Evolutionary conservation across 768 basidiomycete species (phyloP).

Genomic region (Suillus cothurnatus): DNA sequence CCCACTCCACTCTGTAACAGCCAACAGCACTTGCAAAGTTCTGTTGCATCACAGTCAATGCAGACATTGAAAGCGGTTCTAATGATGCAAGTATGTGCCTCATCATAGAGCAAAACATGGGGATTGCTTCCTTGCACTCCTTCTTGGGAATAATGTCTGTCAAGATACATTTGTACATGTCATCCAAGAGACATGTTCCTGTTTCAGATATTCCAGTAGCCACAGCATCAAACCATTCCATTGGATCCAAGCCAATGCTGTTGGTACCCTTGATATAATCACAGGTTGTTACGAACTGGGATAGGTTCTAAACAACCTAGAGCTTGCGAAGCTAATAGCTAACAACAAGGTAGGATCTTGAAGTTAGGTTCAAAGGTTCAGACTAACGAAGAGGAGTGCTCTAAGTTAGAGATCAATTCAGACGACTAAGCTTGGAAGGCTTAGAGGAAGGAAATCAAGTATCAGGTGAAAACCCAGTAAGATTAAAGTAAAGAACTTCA

Average conservation of each 20-base stretch:
- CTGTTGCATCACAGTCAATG: not conserved
- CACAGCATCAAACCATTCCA: slow-evolving; percentile 1
- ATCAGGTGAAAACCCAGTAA: no score
- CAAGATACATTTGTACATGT: slow-evolving; percentile 5
- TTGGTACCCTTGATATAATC: slow-evolving; percentile 8
- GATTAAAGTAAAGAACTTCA: no score
- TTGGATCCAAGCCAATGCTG: not conserved
- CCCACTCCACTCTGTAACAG: slow-evolving; percentile 10
- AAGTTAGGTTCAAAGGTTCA: no score
- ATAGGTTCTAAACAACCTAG: no score
- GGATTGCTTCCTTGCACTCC: not conserved
- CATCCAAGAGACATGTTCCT: slow-evolving; percentile 6
- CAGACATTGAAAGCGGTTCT: slow-evolving; percentile 6
- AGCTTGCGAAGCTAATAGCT: no score
- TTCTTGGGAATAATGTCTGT: not conserved
- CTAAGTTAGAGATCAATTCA: no score
- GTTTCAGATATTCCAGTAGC: not conserved
- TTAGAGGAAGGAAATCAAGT: no score
- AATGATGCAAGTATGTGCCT: not conserved
- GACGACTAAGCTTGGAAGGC: no score
- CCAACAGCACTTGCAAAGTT: slow-evolving; percentile 25
- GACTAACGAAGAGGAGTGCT: no score
- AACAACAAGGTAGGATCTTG: no score
- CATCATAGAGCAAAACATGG: slow-evolving; percentile 7
- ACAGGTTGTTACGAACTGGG: no score